A percentile compares a stretch with the other conserved stretches of the same genome.
Evolutionary conservation across 208 protist species (phyloP).

Genomic region (Crithidia expoeki): DNA sequence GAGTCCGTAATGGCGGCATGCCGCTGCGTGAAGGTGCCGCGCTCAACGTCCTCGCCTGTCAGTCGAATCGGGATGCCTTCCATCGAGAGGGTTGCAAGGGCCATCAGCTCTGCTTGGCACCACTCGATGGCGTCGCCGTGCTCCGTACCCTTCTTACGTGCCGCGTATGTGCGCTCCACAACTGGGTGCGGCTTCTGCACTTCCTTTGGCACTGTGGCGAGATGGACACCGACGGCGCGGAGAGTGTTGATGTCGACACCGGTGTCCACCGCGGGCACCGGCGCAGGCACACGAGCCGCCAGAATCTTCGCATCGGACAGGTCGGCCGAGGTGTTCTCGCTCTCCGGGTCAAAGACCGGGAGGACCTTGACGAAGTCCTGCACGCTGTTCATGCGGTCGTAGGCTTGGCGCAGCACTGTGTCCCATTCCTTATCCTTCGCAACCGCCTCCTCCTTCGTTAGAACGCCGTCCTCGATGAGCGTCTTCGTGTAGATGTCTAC

Average conservation of each 20-base stretch:
- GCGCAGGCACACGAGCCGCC: constrained; percentile 27
- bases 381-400: constrained; percentile 72
- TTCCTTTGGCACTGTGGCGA: constrained; percentile 87
- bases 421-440: constrained; percentile 79
- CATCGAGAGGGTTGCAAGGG: constrained; percentile 92
- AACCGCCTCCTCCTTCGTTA: constrained; percentile 68
- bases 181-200: constrained; percentile 89
- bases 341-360: constrained; percentile 74
- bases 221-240: constrained; percentile 63
- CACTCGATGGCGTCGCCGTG: constrained; percentile 92
- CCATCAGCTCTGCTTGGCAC: constrained; percentile 95
- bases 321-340: constrained; percentile 69
- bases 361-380: constrained; percentile 88
- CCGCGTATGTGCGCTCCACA: constrained; percentile 91
- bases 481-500: constrained; percentile 92
- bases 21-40: constrained; percentile 98
- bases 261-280: constrained; percentile 62
- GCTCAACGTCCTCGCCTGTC: constrained; percentile 97
- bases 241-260: constrained; percentile 74
- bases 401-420: constrained; percentile 75
- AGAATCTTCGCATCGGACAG: constrained; percentile 50
- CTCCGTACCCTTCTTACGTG: constrained; percentile 87
- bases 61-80: constrained; percentile 95
- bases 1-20: constrained; percentile 96
- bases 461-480: constrained; percentile 80